phyloP scores from a whole-genome alignment of 208 protist species.

The Crithidia brevicula region DNA sequence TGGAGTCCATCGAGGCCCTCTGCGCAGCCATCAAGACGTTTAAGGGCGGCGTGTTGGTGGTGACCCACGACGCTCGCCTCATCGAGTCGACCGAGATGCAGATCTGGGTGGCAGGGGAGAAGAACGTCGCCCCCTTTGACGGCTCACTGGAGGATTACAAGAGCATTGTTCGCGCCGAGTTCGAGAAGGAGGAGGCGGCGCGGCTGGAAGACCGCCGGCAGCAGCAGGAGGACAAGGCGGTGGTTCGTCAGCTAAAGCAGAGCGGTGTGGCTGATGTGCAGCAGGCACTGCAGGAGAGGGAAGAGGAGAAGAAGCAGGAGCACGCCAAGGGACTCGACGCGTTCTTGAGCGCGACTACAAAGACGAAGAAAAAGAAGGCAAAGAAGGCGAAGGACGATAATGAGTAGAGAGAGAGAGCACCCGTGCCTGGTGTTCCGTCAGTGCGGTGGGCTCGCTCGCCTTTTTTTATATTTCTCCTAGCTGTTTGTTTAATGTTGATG shows the following conservation, averaged over 20 bases:
- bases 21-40: conserved; percentile 82
- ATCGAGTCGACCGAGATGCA: conserved; percentile 90
- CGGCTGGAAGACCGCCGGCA: conserved; percentile 53
- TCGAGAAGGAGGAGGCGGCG: conserved; percentile 70
- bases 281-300: conserved; percentile 45
- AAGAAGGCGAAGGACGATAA: conserved; percentile 43
- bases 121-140: conserved; percentile 79
- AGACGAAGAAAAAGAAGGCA: conserved; percentile 59
- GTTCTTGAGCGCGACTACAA: conserved; percentile 45
- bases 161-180: conserved; percentile 65
- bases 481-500: too few relatives aligned
- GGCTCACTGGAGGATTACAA: conserved; percentile 89
- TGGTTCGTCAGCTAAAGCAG: conserved; percentile 58
- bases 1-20: conserved; percentile 92
- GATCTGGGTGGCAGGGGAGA: conserved; percentile 88
- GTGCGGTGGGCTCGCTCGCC: too few relatives aligned
- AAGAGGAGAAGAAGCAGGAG: conserved; percentile 39
- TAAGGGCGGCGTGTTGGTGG: conserved; percentile 90
- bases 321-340: conserved; percentile 35
- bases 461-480: background rate
- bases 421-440: too few relatives aligned
- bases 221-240: conserved; percentile 48
- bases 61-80: conserved; percentile 91
- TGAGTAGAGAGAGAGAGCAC: background rate
- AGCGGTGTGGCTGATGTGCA: conserved; percentile 48